Conservation (phyloP, 768 basidiomycete genomes). For the Rhodosporidiobolus sp. region DNA sequence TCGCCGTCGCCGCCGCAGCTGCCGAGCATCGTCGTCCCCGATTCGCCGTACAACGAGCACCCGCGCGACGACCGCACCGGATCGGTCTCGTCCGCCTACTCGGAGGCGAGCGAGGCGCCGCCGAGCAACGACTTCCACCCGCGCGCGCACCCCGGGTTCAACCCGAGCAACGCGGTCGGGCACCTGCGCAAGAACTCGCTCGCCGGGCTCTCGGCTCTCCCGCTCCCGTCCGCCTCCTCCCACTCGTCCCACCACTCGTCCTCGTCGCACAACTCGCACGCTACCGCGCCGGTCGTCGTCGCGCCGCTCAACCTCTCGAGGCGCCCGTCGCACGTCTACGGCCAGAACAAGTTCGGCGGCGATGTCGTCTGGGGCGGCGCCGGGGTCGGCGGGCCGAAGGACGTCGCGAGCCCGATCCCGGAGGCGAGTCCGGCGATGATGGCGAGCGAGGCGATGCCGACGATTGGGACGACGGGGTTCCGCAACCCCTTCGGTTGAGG, state of each 20-base stretch:
- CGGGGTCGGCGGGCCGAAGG: constrained; percentile 6
- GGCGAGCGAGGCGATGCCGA: neutral
- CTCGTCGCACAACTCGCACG: neutral
- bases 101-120: neutral
- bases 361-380: constrained; percentile 8
- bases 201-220: neutral
- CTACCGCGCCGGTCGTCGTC: neutral
- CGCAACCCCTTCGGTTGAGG: constrained; percentile 29
- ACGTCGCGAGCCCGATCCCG: neutral
- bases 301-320: constrained; percentile 10
- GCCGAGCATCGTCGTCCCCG: neutral
- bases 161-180: neutral
- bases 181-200: constrained; percentile 13
- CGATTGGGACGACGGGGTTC: constrained; percentile 24
- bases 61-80: neutral
- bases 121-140: constrained; percentile 1
- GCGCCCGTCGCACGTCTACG: constrained; percentile 8
- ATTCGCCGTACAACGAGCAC: neutral
- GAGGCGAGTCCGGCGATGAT: neutral
- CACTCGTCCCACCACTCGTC: neutral
- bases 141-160: constrained; percentile 2
- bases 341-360: neutral
- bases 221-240: neutral
- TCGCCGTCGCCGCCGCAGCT: neutral
- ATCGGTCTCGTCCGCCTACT: neutral